These are phyloP conservation scores for Leccinum barrowsii DNA, from an alignment of 768 basidiomycete genomes.

Conservation along the genomic window DNA sequence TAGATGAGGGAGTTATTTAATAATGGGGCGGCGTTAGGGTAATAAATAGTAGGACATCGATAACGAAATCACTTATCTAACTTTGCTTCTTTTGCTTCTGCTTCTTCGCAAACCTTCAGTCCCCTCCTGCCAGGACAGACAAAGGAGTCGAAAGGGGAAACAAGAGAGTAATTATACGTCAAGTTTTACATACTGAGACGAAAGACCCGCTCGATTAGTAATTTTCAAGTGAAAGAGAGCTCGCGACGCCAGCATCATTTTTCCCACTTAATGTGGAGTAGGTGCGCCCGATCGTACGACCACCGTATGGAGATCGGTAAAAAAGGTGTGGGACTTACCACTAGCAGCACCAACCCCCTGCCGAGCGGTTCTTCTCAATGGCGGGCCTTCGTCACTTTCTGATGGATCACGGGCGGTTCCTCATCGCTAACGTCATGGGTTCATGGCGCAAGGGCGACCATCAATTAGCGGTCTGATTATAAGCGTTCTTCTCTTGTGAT, in stretches of 20 bases:
- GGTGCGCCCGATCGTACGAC: constrained; percentile 25
- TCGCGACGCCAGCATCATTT: background rate
- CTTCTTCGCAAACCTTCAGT: background rate
- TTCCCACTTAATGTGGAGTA: constrained; percentile 91
- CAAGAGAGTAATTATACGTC: constrained; percentile 11
- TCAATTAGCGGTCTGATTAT: constrained; percentile 3
- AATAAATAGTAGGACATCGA: constrained; percentile 65
- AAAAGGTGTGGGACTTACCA: background rate
- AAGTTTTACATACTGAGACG: constrained; percentile 42
- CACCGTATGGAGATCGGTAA: background rate
- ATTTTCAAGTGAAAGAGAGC: constrained; percentile 60
- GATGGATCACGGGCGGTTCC: constrained; percentile 8
- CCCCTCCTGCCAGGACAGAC: background rate
- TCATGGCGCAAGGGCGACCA: background rate
- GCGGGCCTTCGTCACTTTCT: constrained; percentile 14
- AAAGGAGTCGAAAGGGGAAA: background rate
- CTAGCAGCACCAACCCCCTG: background rate
- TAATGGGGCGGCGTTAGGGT: constrained; percentile 77
- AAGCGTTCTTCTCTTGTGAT: background rate
- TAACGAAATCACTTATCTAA: constrained; percentile 91
- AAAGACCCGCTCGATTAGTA: constrained; percentile 76
- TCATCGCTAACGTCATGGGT: constrained; percentile 7
- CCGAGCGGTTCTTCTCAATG: constrained; percentile 9
- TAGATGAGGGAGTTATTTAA: constrained; percentile 95
- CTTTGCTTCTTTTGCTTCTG: constrained; percentile 8